Percentiles rank a stretch among this genome's conserved stretches.
Evolutionary conservation across 2,329 filamentous ascomycete species (phyloP).

Genomic region (Cercospora zeae-maydis): DNA sequence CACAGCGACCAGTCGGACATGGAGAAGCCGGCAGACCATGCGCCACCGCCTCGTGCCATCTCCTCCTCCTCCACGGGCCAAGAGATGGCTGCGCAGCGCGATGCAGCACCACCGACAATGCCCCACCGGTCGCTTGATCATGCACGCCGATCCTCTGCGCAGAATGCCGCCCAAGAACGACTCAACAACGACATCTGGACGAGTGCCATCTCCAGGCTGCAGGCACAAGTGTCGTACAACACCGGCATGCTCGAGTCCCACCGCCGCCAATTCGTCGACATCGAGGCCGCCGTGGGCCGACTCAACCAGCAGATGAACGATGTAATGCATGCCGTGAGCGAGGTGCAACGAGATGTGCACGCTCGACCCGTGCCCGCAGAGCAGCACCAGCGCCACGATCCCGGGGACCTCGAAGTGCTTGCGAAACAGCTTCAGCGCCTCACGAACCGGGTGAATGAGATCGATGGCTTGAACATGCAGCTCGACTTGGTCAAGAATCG

Average conservation of each 20-base stretch:
- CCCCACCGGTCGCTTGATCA: constrained; percentile 17
- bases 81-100: constrained; percentile 26
- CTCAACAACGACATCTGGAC: constrained; percentile 32
- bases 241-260: constrained; percentile 41
- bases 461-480: constrained; percentile 47
- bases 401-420: constrained; percentile 44
- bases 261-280: constrained; percentile 41
- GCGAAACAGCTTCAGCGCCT: constrained; percentile 40
- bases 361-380: constrained; percentile 23
- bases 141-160: constrained; percentile 11
- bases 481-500: constrained; percentile 49
- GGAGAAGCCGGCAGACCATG: constrained; percentile 21
- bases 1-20: constrained; percentile 14
- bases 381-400: constrained; percentile 28
- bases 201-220: constrained; percentile 44
- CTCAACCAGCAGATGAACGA: constrained; percentile 41
- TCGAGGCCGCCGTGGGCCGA: constrained; percentile 41
- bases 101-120: constrained; percentile 16
- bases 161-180: constrained; percentile 17
- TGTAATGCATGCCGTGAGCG: constrained; percentile 37
- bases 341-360: constrained; percentile 38
- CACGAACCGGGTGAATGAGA: constrained; percentile 44
- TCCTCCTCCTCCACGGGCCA: constrained; percentile 17
- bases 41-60: constrained; percentile 19
- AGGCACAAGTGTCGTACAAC: constrained; percentile 49